Evolutionary conservation across 345 rosid species (phyloP).

Genomic region (Microcos paniculata): DNA sequence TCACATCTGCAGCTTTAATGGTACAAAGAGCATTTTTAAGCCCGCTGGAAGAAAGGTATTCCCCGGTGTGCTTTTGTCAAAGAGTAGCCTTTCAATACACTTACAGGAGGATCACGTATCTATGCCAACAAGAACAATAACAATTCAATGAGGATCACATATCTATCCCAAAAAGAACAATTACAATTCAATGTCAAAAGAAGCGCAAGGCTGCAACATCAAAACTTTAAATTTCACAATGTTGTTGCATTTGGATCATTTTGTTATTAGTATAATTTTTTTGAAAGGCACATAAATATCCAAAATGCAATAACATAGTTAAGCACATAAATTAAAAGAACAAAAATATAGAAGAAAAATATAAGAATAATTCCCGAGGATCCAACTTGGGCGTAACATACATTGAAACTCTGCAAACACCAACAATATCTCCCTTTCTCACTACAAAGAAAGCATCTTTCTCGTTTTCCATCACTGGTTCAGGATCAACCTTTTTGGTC

Average conservation of each 20-base stretch:
- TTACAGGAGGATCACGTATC: conserved; percentile 84
- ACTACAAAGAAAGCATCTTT: conserved; percentile 78
- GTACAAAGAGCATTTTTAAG: conserved; percentile 76
- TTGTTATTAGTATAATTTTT: background rate
- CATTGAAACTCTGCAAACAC: conserved; percentile 61
- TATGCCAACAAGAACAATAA: conserved; percentile 19
- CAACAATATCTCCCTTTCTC: conserved; percentile 82
- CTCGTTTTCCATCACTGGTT: conserved; percentile 39
- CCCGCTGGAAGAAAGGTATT: conserved; percentile 63
- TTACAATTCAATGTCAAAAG: background rate
- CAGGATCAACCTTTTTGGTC: conserved; percentile 27
- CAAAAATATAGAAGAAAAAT: background rate
- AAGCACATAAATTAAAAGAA: background rate
- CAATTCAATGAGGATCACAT: conserved; percentile 82
- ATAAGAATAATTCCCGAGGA: conserved; percentile 53
- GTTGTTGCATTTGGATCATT: background rate
- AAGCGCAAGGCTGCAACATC: background rate
- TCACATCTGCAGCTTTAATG: conserved; percentile 67
- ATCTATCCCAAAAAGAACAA: conserved; percentile 36
- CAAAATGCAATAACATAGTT: background rate
- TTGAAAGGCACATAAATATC: background rate
- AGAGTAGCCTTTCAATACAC: conserved; percentile 73
- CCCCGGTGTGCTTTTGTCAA: conserved; percentile 58
- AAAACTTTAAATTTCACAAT: background rate
- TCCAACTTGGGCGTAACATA: conserved; percentile 86